Percentiles rank a stretch among this genome's conserved stretches.
phyloP scores from a whole-genome alignment of 371 early-diverging fungal genomes.

The Mortierella sp. region DNA sequence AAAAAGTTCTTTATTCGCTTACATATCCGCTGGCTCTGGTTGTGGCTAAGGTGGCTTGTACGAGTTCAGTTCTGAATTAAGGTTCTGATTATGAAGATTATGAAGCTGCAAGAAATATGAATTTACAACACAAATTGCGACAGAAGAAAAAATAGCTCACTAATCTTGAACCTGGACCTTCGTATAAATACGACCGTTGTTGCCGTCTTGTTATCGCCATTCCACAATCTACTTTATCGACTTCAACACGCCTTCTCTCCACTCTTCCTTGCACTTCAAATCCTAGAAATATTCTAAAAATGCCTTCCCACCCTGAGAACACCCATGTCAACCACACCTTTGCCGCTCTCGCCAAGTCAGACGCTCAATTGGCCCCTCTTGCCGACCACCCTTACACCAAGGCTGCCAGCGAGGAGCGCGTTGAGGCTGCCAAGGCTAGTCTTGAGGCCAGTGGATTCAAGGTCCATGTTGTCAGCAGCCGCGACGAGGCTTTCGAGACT shows the following conservation, averaged over 20 bases:
- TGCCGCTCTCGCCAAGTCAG: constrained; percentile 46
- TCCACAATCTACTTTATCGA: not conserved
- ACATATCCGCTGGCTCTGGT: not conserved
- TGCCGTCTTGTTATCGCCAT: not conserved
- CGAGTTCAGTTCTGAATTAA: not conserved
- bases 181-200: constrained; percentile 2
- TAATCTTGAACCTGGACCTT: not conserved
- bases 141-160: not conserved
- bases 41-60: constrained; percentile 9
- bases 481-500: constrained; percentile 49
- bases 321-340: constrained; percentile 54
- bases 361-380: constrained; percentile 45
- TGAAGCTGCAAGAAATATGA: no score
- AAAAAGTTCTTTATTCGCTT: not conserved
- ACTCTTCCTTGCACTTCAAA: not conserved
- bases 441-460: constrained; percentile 54
- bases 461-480: constrained; percentile 40
- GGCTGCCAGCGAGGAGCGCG: constrained; percentile 40
- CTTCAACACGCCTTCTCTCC: not conserved
- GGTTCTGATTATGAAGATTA: not conserved
- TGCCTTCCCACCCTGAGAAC: constrained; percentile 54
- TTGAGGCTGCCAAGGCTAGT: constrained; percentile 50
- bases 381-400: constrained; percentile 41
- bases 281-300: not conserved
- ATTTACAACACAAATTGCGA: not conserved